Conservation (phyloP, 805 yeast species). For the Yamadazyma sp. region DNA sequence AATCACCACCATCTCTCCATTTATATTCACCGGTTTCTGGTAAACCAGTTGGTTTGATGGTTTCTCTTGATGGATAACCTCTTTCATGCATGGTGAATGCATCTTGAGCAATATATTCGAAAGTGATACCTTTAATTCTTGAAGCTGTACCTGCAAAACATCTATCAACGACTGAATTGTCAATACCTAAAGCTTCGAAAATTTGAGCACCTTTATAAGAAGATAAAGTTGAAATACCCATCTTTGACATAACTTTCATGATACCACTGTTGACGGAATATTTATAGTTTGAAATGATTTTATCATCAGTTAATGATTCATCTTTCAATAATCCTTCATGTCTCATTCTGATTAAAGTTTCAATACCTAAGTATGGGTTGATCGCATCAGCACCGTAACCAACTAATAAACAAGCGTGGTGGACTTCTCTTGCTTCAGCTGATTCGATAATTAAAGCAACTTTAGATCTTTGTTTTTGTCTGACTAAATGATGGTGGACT, state of each 20-base stretch:
- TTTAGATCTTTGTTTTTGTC: conserved; percentile 93
- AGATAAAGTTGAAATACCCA: conserved; percentile 98
- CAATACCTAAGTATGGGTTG: conserved; percentile 91
- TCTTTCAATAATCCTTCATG: conserved; percentile 66
- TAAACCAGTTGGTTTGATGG: conserved; percentile 67
- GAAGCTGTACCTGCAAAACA: conserved; percentile 98
- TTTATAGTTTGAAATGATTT: conserved; percentile 74
- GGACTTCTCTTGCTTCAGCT: conserved; percentile 97
- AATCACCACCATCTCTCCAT: conserved; percentile 98
- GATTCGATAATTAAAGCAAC: conserved; percentile 91
- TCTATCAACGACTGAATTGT: conserved; percentile 89
- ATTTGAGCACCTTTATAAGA: conserved; percentile 99
- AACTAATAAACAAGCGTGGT: conserved; percentile 87
- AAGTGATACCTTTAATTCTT: conserved; percentile 91
- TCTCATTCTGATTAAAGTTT: conserved; percentile 81
- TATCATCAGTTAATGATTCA: conserved; percentile 51
- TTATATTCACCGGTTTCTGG: conserved; percentile 97
- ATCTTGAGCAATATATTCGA: conserved; percentile 94
- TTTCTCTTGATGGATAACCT: conserved; percentile 79
- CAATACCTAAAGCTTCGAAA: conserved; percentile 94
- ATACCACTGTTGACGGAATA: conserved; percentile 87
- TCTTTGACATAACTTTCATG: conserved; percentile 95
- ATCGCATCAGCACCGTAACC: conserved; percentile 98
- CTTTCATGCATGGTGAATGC: conserved; percentile 91
- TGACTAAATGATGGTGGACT: conserved; percentile 92